Evolutionary conservation across 1,284 basidiomycete species (phyloP).

Genomic region (Coniophora puteana): DNA sequence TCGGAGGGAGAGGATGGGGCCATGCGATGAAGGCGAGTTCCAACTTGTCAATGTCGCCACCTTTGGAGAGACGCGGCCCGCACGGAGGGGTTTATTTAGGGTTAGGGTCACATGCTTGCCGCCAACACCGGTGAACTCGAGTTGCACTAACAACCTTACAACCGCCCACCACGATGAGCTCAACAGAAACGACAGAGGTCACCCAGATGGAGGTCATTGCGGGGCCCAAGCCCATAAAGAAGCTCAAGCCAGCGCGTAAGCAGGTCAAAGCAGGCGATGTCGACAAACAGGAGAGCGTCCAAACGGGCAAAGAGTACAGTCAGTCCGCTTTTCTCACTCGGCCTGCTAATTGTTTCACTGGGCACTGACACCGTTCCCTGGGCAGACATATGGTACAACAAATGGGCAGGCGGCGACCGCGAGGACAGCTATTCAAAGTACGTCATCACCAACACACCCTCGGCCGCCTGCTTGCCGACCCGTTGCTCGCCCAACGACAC

Average conservation of each 20-base stretch:
- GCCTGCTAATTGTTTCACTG: constrained; percentile 5
- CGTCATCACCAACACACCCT: constrained; percentile 25
- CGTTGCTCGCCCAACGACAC: neutral
- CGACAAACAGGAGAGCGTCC: constrained; percentile 82
- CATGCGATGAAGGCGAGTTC: neutral
- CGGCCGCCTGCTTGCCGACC: no score
- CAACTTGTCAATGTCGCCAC: no score
- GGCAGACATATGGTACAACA: constrained; percentile 99
- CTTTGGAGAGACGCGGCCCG: no score
- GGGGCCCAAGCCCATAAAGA: constrained; percentile 38
- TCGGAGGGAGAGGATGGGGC: constrained; percentile 4
- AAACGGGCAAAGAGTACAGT: constrained; percentile 96
- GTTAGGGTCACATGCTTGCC: no score
- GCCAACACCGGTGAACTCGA: no score
- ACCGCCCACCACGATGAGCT: constrained; percentile 22
- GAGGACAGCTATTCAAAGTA: constrained; percentile 93
- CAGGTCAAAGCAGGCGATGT: constrained; percentile 89
- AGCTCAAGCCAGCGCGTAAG: constrained; percentile 80
- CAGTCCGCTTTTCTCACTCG: constrained; percentile 25
- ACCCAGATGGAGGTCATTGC: constrained; percentile 1
- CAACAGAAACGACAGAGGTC: constrained; percentile 15
- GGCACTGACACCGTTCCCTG: constrained; percentile 17
- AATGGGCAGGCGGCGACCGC: constrained; percentile 95
- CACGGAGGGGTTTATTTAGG: no score
- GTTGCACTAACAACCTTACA: no score